Conservation (phyloP, 306 rosid species). For the Mimosa pudica region DNA sequence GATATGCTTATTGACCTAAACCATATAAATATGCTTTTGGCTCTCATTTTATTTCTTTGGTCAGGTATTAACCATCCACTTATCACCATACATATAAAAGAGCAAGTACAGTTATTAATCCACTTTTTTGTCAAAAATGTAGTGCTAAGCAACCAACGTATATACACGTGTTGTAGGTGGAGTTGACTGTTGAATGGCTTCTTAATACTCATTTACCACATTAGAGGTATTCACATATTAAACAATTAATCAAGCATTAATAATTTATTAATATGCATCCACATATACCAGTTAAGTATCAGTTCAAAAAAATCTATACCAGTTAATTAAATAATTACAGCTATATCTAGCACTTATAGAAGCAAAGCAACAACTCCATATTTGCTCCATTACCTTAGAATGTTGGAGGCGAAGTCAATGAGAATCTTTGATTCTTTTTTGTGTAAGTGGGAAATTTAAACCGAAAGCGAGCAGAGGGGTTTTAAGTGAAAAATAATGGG, state of each 20-base stretch:
- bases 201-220: background rate
- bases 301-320: background rate
- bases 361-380: too few relatives aligned
- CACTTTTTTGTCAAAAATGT: background rate
- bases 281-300: background rate
- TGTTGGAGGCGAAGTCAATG: too few relatives aligned
- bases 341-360: too few relatives aligned
- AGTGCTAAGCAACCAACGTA: background rate
- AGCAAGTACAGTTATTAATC: background rate
- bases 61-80: background rate
- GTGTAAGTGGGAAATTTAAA: too few relatives aligned
- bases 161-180: background rate
- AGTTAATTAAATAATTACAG: too few relatives aligned
- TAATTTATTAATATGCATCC: background rate
- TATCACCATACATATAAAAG: background rate
- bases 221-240: background rate
- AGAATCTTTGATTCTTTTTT: too few relatives aligned
- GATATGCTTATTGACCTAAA: conserved; percentile 1
- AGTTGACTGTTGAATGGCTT: background rate
- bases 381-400: too few relatives aligned
- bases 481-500: too few relatives aligned
- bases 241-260: background rate
- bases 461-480: too few relatives aligned
- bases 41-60: background rate
- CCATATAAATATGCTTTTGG: background rate